Conservation (phyloP, 2,329 filamentous ascomycete species). For the Fusarium sp. region DNA sequence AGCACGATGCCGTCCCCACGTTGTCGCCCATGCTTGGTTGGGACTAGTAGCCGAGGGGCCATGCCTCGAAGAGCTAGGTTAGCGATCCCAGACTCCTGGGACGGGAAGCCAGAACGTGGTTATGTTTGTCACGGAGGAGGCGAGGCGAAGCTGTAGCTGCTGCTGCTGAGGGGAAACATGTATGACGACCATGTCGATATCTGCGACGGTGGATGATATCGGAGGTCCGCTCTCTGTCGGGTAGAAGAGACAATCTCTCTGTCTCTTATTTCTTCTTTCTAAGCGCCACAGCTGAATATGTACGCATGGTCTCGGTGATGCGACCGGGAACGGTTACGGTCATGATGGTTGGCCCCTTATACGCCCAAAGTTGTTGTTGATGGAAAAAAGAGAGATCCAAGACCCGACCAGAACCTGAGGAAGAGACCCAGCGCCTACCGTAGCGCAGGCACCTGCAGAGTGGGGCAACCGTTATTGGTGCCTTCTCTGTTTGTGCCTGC, state of each 20-base stretch:
- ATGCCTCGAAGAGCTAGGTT: slow-evolving; percentile 7
- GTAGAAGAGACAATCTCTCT: background rate
- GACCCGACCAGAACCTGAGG: slow-evolving; percentile 3
- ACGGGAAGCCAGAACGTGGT: slow-evolving; percentile 9
- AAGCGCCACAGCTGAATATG: slow-evolving; percentile 11
- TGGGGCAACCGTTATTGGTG: slow-evolving; percentile 1
- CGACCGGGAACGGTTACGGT: slow-evolving; percentile 11
- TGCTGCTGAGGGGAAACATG: slow-evolving; percentile 26
- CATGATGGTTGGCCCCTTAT: slow-evolving; percentile 21
- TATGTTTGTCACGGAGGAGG: background rate
- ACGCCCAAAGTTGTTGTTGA: slow-evolving; percentile 31
- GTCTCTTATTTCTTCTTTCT: slow-evolving; percentile 1
- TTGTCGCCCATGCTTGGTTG: slow-evolving; percentile 33
- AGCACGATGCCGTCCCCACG: slow-evolving; percentile 51
- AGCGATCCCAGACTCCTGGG: slow-evolving; percentile 35
- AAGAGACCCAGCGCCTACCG: slow-evolving; percentile 4
- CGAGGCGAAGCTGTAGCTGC: background rate
- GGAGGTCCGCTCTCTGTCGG: background rate
- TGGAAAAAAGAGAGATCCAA: slow-evolving; percentile 23
- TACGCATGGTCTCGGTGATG: slow-evolving; percentile 15
- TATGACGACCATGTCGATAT: slow-evolving; percentile 13
- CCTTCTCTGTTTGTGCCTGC: background rate
- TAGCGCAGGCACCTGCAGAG: background rate
- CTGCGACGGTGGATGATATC: slow-evolving; percentile 4
- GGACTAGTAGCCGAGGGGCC: slow-evolving; percentile 16